phyloP scores from a whole-genome alignment of 768 basidiomycete species.

The Gelatoporia subvermispora region DNA sequence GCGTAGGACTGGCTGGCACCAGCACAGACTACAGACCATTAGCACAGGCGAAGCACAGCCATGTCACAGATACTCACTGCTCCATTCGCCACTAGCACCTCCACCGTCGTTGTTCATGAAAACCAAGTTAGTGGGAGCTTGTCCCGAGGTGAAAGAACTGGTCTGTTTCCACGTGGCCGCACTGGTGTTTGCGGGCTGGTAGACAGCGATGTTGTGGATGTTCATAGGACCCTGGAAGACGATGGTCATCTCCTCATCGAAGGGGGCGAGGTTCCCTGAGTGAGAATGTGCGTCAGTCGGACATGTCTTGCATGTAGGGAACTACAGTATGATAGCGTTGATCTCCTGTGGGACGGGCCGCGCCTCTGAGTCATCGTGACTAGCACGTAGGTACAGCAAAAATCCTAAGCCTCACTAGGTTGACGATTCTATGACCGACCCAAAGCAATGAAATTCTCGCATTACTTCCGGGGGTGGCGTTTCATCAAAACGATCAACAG shows the following conservation, averaged over 20 bases:
- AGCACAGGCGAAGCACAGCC: neutral
- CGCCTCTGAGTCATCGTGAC: too few species aligned
- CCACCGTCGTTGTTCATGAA: slow-evolving; percentile 29
- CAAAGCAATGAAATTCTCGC: too few species aligned
- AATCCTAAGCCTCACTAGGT: too few species aligned
- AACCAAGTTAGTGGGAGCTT: slow-evolving; percentile 19
- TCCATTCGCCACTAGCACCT: slow-evolving; percentile 20
- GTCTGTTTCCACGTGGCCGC: slow-evolving; percentile 20
- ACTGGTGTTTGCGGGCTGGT: slow-evolving; percentile 21
- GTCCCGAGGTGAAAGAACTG: slow-evolving; percentile 19
- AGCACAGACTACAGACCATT: slow-evolving; percentile 18
- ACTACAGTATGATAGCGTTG: too few species aligned
- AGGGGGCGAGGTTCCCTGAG: slow-evolving; percentile 24
- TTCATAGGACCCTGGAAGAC: slow-evolving; percentile 23
- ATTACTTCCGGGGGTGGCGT: too few species aligned
- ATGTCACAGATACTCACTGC: slow-evolving; percentile 15
- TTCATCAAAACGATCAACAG: too few species aligned
- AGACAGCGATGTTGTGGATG: slow-evolving; percentile 24
- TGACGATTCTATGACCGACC: too few species aligned
- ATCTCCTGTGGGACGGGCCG: too few species aligned
- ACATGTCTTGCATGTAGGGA: too few species aligned
- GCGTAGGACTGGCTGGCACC: slow-evolving; percentile 26
- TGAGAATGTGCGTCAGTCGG: too few species aligned
- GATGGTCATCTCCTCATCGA: slow-evolving; percentile 24
- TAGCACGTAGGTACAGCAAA: too few species aligned